Base-by-base conservation (phyloP, 129 eudicot genomes). In the Centrapalus pauciflorus region DNA sequence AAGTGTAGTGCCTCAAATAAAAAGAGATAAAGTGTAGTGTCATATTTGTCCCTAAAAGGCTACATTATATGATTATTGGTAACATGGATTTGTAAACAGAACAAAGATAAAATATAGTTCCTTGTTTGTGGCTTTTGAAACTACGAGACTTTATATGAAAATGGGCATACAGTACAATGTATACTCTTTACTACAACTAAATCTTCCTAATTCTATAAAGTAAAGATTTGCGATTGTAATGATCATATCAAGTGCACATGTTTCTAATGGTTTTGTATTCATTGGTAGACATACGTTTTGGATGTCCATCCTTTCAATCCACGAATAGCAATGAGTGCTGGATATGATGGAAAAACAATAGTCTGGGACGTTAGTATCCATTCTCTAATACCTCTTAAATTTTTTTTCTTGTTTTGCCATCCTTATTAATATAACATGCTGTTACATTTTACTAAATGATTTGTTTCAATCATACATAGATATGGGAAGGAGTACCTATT, bases 271-370 rank as follows among this genome's bases (percentile, higher is more conserved):
- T 69, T 24, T n/a, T 35, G 57, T 41, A 46, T 70, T 45, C 27
- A 20, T 61, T 45, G 73, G 74, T 62, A 93, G 99, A 93, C 99
- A 12, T 93, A 88, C 64, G 96, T 93, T 37, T 83, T 93, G 73
- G 99, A 93, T 86, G 99, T 93, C 76, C 99, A 93, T 71, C 99
- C 99, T 65, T 89, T 89, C 64, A 93, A 93, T 64, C 96, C 99
- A 54, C 89, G 99, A 17, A 93, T 93, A 61, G 99, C 99, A 54
- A 93, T 93, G 99, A 93, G 99, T 66, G 96, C 99, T 33, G 99
- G 99, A 55, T 93, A 93, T 77, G 99, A 93, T 84, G 99, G 99
- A 40, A 93, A 84, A 76, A 88, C 95, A 26, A 93, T 93, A 37
- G 85, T 93, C 45, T 93, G 99, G 99, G 96, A 93, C 71, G 99